Percentiles rank a stretch among this genome's conserved stretches.
Conservation (phyloP, 1,284 basidiomycete species). For the Sutorius eximius region DNA sequence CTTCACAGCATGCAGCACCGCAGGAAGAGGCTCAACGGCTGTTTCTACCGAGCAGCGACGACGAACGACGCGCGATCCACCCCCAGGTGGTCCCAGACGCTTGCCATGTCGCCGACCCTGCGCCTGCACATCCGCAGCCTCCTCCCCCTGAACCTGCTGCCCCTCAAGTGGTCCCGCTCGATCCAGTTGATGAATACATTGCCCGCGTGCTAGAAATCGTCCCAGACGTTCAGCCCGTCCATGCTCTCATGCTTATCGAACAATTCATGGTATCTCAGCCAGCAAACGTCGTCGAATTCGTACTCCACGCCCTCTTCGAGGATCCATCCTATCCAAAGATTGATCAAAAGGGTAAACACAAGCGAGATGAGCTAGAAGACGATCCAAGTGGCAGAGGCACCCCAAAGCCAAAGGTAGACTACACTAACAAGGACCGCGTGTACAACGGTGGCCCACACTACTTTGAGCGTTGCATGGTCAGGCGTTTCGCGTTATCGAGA, state of each 20-base stretch:
- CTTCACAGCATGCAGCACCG: slow-evolving; percentile 2
- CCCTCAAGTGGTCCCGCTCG: neutral
- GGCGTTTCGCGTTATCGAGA: slow-evolving; percentile 17
- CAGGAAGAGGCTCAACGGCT: slow-evolving; percentile 10
- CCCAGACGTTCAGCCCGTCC: slow-evolving; percentile 60
- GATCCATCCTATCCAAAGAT: slow-evolving; percentile 59
- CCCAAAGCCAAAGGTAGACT: slow-evolving; percentile 45
- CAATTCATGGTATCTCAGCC: slow-evolving; percentile 36
- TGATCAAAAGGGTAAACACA: slow-evolving; percentile 56
- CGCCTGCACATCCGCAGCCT: neutral
- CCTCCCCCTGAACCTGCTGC: neutral
- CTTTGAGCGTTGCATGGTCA: slow-evolving; percentile 48
- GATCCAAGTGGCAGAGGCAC: slow-evolving; percentile 19
- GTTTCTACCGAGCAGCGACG: slow-evolving; percentile 23
- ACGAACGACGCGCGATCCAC: slow-evolving; percentile 1
- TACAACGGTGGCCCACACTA: slow-evolving; percentile 47
- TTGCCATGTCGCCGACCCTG: neutral
- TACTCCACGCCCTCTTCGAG: slow-evolving; percentile 63
- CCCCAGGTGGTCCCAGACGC: neutral
- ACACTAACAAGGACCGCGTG: slow-evolving; percentile 44
- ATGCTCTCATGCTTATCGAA: slow-evolving; percentile 48
- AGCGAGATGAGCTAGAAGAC: slow-evolving; percentile 34
- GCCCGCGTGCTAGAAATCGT: slow-evolving; percentile 63
- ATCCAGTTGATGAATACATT: slow-evolving; percentile 28
- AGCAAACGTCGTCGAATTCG: slow-evolving; percentile 47